Percentiles rank a stretch among this genome's conserved stretches.
Evolutionary conservation across 768 basidiomycete genomes (phyloP).

Genomic region (Pisolithus orientalis): DNA sequence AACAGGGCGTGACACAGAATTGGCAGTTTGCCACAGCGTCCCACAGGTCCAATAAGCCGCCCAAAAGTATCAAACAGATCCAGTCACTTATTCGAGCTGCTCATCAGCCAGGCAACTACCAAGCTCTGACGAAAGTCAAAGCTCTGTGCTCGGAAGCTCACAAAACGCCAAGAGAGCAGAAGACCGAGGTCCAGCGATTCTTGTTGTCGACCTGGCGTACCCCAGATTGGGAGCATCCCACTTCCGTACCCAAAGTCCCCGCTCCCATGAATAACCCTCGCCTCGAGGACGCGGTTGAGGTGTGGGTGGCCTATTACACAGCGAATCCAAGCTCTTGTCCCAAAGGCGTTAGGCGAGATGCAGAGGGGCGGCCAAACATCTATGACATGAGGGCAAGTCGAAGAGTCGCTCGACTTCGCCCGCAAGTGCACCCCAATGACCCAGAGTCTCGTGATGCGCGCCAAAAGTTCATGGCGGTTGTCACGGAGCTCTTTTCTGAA

Average conservation of each 20-base stretch:
- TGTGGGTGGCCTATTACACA: slow-evolving; percentile 41
- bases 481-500: slow-evolving; percentile 35
- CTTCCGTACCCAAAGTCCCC: slow-evolving; percentile 14
- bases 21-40: slow-evolving; percentile 20
- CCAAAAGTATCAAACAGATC: slow-evolving; percentile 35
- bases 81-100: slow-evolving; percentile 38
- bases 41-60: slow-evolving; percentile 16
- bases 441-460: slow-evolving; percentile 29
- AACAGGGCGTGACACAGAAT: slow-evolving; percentile 7
- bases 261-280: slow-evolving; percentile 36
- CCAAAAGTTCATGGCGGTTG: slow-evolving; percentile 34
- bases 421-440: slow-evolving; percentile 27
- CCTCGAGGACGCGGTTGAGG: slow-evolving; percentile 40
- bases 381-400: slow-evolving; percentile 42
- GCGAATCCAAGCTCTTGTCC: slow-evolving; percentile 42
- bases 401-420: slow-evolving; percentile 43
- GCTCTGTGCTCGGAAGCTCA: slow-evolving; percentile 41
- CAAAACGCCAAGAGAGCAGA: slow-evolving; percentile 35
- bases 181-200: slow-evolving; percentile 39
- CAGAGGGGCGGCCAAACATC: slow-evolving; percentile 31
- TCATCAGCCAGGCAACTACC: slow-evolving; percentile 37
- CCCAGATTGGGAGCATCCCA: slow-evolving; percentile 28
- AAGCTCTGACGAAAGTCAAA: slow-evolving; percentile 36
- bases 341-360: slow-evolving; percentile 39
- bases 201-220: slow-evolving; percentile 41